These are phyloP conservation scores for Pistacia atlantica DNA, from an alignment of 345 rosid species.

Conservation along the genomic window DNA sequence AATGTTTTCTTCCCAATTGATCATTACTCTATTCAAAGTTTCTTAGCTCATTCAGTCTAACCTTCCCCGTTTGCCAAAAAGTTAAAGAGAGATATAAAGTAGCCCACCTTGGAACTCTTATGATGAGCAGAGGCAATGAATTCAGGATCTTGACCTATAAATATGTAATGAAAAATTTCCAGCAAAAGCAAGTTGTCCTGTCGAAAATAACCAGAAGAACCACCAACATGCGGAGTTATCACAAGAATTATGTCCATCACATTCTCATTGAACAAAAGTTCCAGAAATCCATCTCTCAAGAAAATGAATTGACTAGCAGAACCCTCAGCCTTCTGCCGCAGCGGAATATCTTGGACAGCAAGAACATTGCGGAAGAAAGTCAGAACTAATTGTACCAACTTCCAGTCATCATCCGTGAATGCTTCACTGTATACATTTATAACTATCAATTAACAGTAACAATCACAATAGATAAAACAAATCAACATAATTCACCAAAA, in stretches of 20 bases:
- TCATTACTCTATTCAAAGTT: no score
- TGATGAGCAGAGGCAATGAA: conserved; percentile 55
- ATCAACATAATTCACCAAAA: not conserved
- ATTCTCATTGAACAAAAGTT: conserved; percentile 76
- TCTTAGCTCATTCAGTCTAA: not conserved
- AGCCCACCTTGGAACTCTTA: conserved; percentile 48
- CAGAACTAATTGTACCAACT: conserved; percentile 86
- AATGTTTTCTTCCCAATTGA: no score
- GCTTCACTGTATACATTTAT: conserved; percentile 52
- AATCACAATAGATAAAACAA: not conserved
- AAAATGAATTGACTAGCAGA: conserved; percentile 65
- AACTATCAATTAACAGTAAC: not conserved
- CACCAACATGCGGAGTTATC: conserved; percentile 65
- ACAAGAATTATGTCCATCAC: conserved; percentile 77
- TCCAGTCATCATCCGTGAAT: conserved; percentile 95
- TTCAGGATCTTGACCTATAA: conserved; percentile 77
- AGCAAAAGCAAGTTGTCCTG: conserved; percentile 85
- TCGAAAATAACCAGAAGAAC: conserved; percentile 53
- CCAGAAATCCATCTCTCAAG: conserved; percentile 77
- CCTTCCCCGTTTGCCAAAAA: not conserved
- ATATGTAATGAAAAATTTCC: conserved; percentile 73
- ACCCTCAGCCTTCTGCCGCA: conserved; percentile 68
- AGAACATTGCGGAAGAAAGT: conserved; percentile 83
- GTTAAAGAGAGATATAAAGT: conserved; percentile 8
- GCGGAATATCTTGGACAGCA: conserved; percentile 77